Conservation (phyloP, 257 asterid species). For the Jacaranda copaia region DNA sequence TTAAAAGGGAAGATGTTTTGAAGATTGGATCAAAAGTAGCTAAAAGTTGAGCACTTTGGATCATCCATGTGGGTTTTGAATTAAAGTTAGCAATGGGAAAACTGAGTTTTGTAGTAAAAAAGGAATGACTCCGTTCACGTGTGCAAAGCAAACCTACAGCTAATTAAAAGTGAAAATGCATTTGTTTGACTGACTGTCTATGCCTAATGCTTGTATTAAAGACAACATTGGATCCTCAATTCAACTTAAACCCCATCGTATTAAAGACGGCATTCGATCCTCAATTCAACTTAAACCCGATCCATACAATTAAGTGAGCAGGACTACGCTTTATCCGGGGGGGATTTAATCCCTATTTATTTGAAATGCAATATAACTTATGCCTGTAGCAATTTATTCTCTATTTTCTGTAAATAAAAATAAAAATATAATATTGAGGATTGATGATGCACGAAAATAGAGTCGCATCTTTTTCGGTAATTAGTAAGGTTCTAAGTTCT, state of each 20-base stretch:
- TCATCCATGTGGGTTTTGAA: slow-evolving; percentile 12
- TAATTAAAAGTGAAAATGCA: background rate
- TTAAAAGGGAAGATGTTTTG: slow-evolving; percentile 29
- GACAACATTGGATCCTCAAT: background rate
- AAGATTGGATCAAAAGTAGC: slow-evolving; percentile 21
- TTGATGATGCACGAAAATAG: no score
- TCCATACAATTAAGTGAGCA: no score
- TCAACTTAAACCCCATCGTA: background rate
- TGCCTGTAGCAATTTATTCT: no score
- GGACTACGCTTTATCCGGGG: no score
- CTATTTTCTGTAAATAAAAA: no score
- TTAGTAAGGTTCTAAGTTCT: no score
- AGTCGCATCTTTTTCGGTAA: no score
- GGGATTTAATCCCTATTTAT: no score
- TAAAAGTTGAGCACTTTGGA: background rate
- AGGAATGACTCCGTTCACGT: background rate
- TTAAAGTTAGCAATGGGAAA: slow-evolving; percentile 25
- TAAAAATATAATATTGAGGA: no score
- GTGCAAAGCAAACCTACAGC: background rate
- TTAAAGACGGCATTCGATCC: background rate
- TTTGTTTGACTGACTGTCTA: background rate
- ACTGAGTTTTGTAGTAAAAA: slow-evolving; percentile 1
- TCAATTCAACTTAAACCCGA: no score
- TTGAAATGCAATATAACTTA: no score
- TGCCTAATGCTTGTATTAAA: background rate